Conservation (phyloP, 306 rosid species). For the Sophora flavescens region DNA sequence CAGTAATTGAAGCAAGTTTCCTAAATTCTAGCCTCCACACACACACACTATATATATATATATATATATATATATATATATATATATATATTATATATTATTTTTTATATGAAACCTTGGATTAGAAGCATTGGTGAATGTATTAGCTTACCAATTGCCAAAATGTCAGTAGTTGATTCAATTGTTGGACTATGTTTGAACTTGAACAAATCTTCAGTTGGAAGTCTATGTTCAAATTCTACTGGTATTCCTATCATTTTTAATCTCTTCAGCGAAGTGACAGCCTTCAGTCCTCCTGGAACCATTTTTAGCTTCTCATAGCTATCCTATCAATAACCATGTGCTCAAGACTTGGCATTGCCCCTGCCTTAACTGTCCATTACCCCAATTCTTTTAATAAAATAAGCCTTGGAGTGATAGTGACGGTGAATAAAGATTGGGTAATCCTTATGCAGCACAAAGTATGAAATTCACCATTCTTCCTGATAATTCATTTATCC, state of each 20-base stretch:
- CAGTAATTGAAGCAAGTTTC: slow-evolving; percentile 42
- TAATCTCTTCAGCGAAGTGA: slow-evolving; percentile 49
- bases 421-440: slow-evolving; percentile 48
- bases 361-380: slow-evolving; percentile 53
- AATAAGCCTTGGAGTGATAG: slow-evolving; percentile 52
- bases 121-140: slow-evolving; percentile 30
- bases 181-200: slow-evolving; percentile 44
- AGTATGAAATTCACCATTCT: slow-evolving; percentile 45
- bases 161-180: slow-evolving; percentile 58
- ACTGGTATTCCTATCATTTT: slow-evolving; percentile 60
- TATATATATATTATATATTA: not conserved
- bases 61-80: not conserved
- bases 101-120: slow-evolving; percentile 4
- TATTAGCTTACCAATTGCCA: slow-evolving; percentile 53
- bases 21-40: not conserved
- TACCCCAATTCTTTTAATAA: slow-evolving; percentile 57
- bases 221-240: slow-evolving; percentile 59
- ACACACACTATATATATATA: not conserved
- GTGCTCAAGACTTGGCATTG: slow-evolving; percentile 48
- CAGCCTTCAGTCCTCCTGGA: slow-evolving; percentile 55
- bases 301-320: slow-evolving; percentile 57
- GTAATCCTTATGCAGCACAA: slow-evolving; percentile 40
- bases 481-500: slow-evolving; percentile 52
- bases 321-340: slow-evolving; percentile 48
- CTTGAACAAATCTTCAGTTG: slow-evolving; percentile 48